Evolutionary conservation across 768 basidiomycete species (phyloP).

Genomic region (Tephrocybe sp.): DNA sequence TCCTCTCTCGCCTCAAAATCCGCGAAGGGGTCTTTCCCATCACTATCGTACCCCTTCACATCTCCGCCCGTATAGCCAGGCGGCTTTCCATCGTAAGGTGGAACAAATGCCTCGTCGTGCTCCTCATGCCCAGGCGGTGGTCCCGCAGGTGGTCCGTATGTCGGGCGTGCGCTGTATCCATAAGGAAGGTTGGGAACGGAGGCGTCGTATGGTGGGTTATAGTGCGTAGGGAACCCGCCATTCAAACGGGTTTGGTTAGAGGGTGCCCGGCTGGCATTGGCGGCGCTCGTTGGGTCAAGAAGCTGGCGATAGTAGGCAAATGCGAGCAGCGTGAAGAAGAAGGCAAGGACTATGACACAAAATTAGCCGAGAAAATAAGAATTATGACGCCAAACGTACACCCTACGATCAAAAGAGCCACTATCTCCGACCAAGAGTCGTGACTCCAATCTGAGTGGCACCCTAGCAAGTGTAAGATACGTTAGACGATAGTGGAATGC

Average conservation of each 20-base stretch:
- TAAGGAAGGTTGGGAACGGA: constrained; percentile 29
- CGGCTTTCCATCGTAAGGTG: constrained; percentile 39
- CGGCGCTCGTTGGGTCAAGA: constrained; percentile 60
- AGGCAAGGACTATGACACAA: constrained; percentile 42
- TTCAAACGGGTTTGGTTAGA: constrained; percentile 30
- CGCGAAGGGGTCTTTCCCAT: constrained; percentile 54
- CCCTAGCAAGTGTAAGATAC: constrained; percentile 34
- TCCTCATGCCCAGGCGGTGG: constrained; percentile 35
- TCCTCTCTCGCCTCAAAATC: constrained; percentile 43
- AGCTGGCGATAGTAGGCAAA: constrained; percentile 76
- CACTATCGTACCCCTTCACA: constrained; percentile 34
- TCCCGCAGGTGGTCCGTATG: constrained; percentile 50
- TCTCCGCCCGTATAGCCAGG: constrained; percentile 44
- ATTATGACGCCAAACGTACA: constrained; percentile 36
- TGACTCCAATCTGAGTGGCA: constrained; percentile 59
- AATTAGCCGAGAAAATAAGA: not conserved
- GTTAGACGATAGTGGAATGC: not conserved
- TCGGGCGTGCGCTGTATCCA: constrained; percentile 22
- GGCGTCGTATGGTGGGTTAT: constrained; percentile 60
- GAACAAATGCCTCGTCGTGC: constrained; percentile 31
- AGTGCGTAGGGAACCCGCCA: constrained; percentile 44
- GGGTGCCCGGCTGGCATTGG: constrained; percentile 49
- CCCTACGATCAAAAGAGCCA: constrained; percentile 56
- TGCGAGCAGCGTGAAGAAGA: constrained; percentile 62
- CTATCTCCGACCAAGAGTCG: constrained; percentile 67